Conservation (phyloP, 1,139 yeast species). For the Geotrichum australiense region DNA sequence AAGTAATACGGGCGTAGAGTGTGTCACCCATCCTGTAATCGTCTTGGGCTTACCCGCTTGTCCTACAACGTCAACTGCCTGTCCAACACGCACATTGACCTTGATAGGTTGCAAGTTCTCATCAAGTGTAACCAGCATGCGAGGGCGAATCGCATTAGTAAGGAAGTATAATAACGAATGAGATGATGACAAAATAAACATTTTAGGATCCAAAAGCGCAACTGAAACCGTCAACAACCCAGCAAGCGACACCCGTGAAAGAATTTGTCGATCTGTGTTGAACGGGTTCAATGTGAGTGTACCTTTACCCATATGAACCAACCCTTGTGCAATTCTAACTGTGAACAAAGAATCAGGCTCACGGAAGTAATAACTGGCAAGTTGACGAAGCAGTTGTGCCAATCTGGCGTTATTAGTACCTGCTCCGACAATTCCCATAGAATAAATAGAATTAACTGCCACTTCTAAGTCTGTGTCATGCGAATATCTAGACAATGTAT, state of each 20-base stretch:
- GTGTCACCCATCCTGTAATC: constrained; percentile 99
- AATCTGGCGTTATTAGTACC: constrained; percentile 98
- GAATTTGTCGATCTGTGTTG: constrained; percentile 78
- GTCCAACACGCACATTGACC: constrained; percentile 96
- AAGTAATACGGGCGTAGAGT: constrained; percentile 89
- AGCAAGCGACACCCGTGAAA: constrained; percentile 86
- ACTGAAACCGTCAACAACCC: constrained; percentile 80
- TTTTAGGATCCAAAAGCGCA: constrained; percentile 77
- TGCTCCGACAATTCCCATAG: constrained; percentile 98
- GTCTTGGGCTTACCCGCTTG: constrained; percentile 99
- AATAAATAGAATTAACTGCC: constrained; percentile 88
- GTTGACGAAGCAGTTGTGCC: constrained; percentile 89
- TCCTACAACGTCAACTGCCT: constrained; percentile 97
- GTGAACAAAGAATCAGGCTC: constrained; percentile 87
- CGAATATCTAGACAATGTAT: constrained; percentile 89
- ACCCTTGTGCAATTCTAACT: constrained; percentile 92
- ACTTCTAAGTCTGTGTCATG: constrained; percentile 95
- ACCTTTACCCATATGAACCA: constrained; percentile 93
- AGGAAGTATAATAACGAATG: constrained; percentile 79
- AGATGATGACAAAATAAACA: constrained; percentile 56
- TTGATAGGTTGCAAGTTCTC: constrained; percentile 83
- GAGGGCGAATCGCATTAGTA: constrained; percentile 85
- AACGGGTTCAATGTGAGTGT: constrained; percentile 85
- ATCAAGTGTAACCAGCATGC: constrained; percentile 88
- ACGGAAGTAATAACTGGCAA: constrained; percentile 87